Base-by-base conservation (phyloP, 129 eudicot species). In the Solidago caesia region DNA sequence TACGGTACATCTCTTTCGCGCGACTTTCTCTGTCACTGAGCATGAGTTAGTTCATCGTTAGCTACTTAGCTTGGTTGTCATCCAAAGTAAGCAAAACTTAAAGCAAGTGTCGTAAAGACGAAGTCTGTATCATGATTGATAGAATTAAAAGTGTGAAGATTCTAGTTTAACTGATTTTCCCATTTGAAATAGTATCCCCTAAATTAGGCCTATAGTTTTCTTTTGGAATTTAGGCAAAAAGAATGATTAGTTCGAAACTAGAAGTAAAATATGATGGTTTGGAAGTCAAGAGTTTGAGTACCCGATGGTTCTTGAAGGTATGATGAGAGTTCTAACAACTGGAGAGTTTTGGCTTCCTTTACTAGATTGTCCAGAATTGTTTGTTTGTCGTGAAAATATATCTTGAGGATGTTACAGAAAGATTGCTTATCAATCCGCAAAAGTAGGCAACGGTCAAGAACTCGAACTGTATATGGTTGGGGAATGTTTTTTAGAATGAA, bases 401-500 rank as follows among this genome's bases (percentile, higher is more conserved):
- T 85, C 65, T 89, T 92, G 49, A 89, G 81, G 42, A 89, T 85
- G 74, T 81, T 89, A 49, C 88, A 72, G 48, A 89, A 87, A 16
- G 96, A 82, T 74, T 87, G 88, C 56, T 83, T 89, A 80, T 89
- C 96, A 63, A 89, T 75, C 10, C 92, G 86, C 16, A 89, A 75
- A 71, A 89, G 90, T 58, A 89, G 68, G 71, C 92, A 87, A 6
- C 87, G 84, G 70, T 87, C 92, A 55, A 75, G 60, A 41, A 87
- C 96, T 25, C 87, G 83, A 49, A 89, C 92, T 0, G 96, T 85
- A 59, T 83, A 83, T 60, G 90, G 90, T 78, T 85, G 92, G 67
- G 96, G 88, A 71, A 89, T 83, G 70, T 87, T 87, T 83, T 90
- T 87, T 44, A 89, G 78, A 56, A 89, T 85, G 12, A 92, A 87